Percentiles rank a stretch among this genome's conserved stretches.
Conservation (phyloP, 2,329 filamentous ascomycete species). For the Pseudocercospora musae region DNA sequence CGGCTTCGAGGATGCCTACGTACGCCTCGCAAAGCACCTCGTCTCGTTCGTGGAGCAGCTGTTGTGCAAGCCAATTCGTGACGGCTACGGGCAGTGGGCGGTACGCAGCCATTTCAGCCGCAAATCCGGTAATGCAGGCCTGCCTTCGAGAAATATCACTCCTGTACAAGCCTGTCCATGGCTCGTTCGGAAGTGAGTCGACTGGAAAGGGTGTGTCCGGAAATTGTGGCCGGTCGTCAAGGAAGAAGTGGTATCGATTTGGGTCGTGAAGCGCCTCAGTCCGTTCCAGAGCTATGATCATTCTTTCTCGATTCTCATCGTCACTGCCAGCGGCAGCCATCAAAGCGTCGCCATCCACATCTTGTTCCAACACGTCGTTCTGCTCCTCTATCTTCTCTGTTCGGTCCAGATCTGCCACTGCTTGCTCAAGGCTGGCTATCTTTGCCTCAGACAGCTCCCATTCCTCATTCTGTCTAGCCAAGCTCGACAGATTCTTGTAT, state of each 20-base stretch:
- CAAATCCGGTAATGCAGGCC: conserved; percentile 43
- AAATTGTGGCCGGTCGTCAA: conserved; percentile 21
- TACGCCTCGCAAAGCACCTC: conserved; percentile 39
- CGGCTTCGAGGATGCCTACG: conserved; percentile 26
- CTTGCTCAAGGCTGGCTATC: conserved; percentile 27
- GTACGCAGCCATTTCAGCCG: conserved; percentile 38
- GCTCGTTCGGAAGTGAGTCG: conserved; percentile 30
- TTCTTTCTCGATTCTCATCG: conserved; percentile 46
- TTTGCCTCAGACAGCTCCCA: conserved; percentile 23
- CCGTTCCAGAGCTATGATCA: conserved; percentile 57
- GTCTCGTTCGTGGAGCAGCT: conserved; percentile 32
- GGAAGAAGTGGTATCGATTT: conserved; percentile 58
- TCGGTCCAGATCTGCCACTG: conserved; percentile 17
- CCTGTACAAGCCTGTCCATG: conserved; percentile 36
- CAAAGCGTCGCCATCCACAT: conserved; percentile 16
- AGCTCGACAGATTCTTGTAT: conserved; percentile 30
- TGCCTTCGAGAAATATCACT: conserved; percentile 36
- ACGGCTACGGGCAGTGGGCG: conserved; percentile 39
- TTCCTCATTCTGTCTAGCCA: conserved; percentile 29
- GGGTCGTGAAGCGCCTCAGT: conserved; percentile 57
- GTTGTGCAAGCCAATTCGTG: conserved; percentile 43
- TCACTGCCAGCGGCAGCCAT: conserved; percentile 46
- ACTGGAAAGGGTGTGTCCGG: conserved; percentile 29
- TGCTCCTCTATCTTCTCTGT: conserved; percentile 16
- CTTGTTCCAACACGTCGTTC: conserved; percentile 1